Evolutionary conservation across 2,329 filamentous ascomycete species (phyloP).

Genomic region (Aschersonia sp.): DNA sequence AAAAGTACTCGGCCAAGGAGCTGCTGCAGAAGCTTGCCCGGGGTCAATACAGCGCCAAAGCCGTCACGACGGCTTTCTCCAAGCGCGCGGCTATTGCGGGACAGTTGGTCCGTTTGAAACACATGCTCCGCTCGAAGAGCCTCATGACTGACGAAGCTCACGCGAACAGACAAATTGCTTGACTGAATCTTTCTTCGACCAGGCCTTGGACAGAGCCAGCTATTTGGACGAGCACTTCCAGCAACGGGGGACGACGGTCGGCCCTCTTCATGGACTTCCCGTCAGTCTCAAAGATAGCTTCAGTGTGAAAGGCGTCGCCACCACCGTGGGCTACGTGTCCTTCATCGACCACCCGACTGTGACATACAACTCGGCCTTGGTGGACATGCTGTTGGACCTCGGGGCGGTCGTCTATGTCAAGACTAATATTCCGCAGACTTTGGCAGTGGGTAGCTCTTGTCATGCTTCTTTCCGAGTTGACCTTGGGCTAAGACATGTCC

Average conservation of each 20-base stretch:
- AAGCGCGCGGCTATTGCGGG: conserved; percentile 15
- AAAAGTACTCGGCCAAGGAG: conserved; percentile 20
- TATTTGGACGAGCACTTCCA: conserved; percentile 7
- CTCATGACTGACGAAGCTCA: not conserved
- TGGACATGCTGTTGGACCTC: conserved; percentile 10
- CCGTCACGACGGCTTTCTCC: conserved; percentile 19
- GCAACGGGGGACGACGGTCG: conserved; percentile 4
- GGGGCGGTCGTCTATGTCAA: conserved; percentile 20
- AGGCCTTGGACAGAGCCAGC: conserved; percentile 8
- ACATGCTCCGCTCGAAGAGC: not conserved
- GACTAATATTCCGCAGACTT: conserved; percentile 42
- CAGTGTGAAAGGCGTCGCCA: conserved; percentile 8
- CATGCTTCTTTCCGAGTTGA: fast-evolving
- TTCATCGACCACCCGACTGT: conserved; percentile 10
- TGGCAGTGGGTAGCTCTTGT: conserved; percentile 31
- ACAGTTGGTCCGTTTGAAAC: conserved; percentile 10
- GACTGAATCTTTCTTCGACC: conserved; percentile 31
- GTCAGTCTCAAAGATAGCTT: conserved; percentile 14
- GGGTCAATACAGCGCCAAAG: conserved; percentile 16
- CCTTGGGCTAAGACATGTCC: not conserved
- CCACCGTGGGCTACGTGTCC: conserved; percentile 11
- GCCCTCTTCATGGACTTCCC: conserved; percentile 11
- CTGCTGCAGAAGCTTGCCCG: conserved; percentile 20
- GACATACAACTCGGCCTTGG: conserved; percentile 9
- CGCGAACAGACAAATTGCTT: conserved; percentile 16